These are phyloP conservation scores for Oryza glaberrima DNA, from an alignment of 176 grass and related monocot species.

Conservation along the genomic window DNA sequence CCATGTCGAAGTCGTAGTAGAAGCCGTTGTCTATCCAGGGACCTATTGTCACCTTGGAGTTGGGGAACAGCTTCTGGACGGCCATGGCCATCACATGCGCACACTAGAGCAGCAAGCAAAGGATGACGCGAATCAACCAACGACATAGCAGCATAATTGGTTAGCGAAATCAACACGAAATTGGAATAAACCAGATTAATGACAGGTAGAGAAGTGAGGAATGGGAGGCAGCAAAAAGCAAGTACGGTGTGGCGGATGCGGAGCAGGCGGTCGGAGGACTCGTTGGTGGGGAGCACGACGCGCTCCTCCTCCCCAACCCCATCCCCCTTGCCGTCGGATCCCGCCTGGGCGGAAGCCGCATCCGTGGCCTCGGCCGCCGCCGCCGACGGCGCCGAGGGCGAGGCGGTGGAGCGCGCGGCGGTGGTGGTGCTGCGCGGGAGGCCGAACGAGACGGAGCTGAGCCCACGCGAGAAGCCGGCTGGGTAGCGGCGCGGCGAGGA, in stretches of 20 bases:
- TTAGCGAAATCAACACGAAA: too few species aligned
- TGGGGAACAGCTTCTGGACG: slow-evolving; percentile 92
- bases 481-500: not conserved
- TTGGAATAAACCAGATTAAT: not conserved
- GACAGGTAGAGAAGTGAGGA: not conserved
- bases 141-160: not conserved
- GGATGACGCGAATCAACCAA: not conserved
- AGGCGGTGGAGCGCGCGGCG: not conserved
- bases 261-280: slow-evolving; percentile 74
- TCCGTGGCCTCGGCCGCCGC: not conserved
- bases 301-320: slow-evolving; percentile 41
- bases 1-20: slow-evolving; percentile 99
- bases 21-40: slow-evolving; percentile 99
- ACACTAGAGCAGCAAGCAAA: slow-evolving; percentile 54
- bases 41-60: slow-evolving; percentile 91
- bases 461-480: not conserved
- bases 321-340: slow-evolving; percentile 5
- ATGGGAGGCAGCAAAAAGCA: not conserved
- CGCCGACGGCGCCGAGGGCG: not conserved
- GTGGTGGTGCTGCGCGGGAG: not conserved
- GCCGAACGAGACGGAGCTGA: not conserved
- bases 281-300: slow-evolving; percentile 83
- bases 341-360: not conserved
- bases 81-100: slow-evolving; percentile 99
- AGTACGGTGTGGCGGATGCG: slow-evolving; percentile 89